Base-by-base conservation (phyloP, 495 filamentous ascomycete genomes). In the Aspergillus incahuasiensis region DNA sequence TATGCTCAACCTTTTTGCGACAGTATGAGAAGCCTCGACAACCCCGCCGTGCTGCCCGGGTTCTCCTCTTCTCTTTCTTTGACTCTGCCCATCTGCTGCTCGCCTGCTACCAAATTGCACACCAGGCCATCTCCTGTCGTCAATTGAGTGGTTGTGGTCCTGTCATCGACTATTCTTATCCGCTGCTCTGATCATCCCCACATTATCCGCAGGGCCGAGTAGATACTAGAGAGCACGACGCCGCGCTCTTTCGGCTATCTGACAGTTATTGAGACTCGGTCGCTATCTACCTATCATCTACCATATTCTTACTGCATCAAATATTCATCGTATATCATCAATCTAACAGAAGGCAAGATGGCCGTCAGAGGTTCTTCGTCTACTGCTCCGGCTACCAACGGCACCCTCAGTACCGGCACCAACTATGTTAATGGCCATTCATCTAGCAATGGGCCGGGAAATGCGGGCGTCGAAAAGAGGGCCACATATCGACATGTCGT, bases 401-500 rank as follows among this genome's bases (percentile, higher is more conserved):
- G 24, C 52, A 38, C 45, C 16, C 24, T 8, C 22, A 49, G 9
- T 4, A 15, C 30, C 24, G 32, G 22, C 18, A 42, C 5, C 8
- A 30, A 35, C 24, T 13, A 21, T 19, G 54, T 45, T 9, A 55
- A 48, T 43, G 53, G 52, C 32, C 21, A 51, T 18, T 54, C 56
- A 15, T 46, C 56, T 24, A 21, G 48, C 30, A 39, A 35, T 5
- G 3, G 42, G 18, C 30, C 51, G 35, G 28, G 32, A 2, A 18
- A 34, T 12, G n/a, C 20, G 11, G 39, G 30, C 9, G 35, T 53
- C 13, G 19, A 53, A 45, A 63, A 60, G 40, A 69, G 58, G 30
- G 76, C 68, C 54, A 89, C 88, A 68, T 97, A 96, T 74, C 86
- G 86, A 54, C 94, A 98, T 82, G 80, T 92, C 48, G 87, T 86